Conservation (phyloP, 192 early-diverging fungal species). For the Dissophora globulifera region DNA sequence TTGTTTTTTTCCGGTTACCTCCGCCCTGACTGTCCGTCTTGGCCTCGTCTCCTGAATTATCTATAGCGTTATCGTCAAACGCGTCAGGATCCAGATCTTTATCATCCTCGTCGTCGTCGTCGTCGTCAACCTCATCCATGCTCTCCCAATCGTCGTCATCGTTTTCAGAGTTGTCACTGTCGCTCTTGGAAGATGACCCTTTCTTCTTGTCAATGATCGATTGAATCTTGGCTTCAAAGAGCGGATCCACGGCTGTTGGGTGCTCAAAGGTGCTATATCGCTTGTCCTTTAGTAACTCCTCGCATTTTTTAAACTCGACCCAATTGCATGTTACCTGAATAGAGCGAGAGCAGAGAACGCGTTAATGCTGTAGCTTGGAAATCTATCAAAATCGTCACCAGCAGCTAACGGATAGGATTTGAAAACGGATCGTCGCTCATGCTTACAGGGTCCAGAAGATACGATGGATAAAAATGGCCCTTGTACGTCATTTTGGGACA, state of each 20-base stretch:
- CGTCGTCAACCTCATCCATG: no score
- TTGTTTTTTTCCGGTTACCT: slow-evolving; percentile 27
- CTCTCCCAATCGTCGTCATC: slow-evolving; percentile 3
- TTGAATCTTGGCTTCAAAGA: slow-evolving; percentile 37
- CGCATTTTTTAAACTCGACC: slow-evolving; percentile 62
- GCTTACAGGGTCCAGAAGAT: slow-evolving; percentile 78
- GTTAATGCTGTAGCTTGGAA: no score
- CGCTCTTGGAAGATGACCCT: background rate
- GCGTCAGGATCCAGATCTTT: slow-evolving; percentile 5
- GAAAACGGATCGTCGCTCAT: background rate
- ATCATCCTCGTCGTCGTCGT: slow-evolving; percentile 23
- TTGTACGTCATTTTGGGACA: slow-evolving; percentile 98
- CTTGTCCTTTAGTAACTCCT: slow-evolving; percentile 61
- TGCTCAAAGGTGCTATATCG: slow-evolving; percentile 61
- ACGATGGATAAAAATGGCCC: slow-evolving; percentile 85
- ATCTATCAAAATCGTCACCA: no score
- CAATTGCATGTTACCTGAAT: slow-evolving; percentile 59
- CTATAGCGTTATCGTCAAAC: slow-evolving; percentile 10
- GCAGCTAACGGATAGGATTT: no score
- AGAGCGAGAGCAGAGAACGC: background rate
- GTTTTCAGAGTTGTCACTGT: background rate
- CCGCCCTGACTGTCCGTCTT: background rate
- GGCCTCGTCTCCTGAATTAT: background rate
- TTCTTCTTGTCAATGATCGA: slow-evolving; percentile 16
- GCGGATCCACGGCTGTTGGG: slow-evolving; percentile 8